A percentile compares a stretch with the other conserved stretches of the same genome.
Evolutionary conservation across 2,329 filamentous ascomycete species (phyloP).

Genomic region (Bertia moriformis): DNA sequence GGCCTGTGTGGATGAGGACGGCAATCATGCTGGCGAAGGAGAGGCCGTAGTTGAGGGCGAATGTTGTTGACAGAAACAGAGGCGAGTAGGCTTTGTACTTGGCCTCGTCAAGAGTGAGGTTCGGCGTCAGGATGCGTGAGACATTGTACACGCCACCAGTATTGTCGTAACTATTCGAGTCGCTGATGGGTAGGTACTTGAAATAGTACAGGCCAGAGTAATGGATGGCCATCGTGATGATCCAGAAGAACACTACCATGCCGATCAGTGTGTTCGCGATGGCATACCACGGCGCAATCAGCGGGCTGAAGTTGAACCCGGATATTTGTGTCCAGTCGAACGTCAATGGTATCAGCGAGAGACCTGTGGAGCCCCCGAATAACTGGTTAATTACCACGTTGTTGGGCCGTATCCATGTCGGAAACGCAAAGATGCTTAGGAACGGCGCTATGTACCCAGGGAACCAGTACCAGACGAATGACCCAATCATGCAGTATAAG

Average conservation of each 20-base stretch:
- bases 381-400: not conserved
- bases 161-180: constrained; percentile 40
- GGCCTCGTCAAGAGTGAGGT: constrained; percentile 31
- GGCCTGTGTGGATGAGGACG: constrained; percentile 18
- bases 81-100: constrained; percentile 39
- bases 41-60: constrained; percentile 29
- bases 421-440: constrained; percentile 9
- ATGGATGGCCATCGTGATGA: constrained; percentile 29
- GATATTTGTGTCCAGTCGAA: constrained; percentile 17
- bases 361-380: constrained; percentile 4
- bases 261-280: constrained; percentile 13
- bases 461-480: constrained; percentile 12
- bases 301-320: constrained; percentile 17
- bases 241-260: constrained; percentile 21
- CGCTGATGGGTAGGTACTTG: constrained; percentile 39
- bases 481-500: constrained; percentile 12
- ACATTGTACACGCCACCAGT: constrained; percentile 34
- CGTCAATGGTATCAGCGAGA: constrained; percentile 12
- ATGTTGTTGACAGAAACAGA: constrained; percentile 32
- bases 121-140: constrained; percentile 29
- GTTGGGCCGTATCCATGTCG: constrained; percentile 19
- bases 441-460: constrained; percentile 8
- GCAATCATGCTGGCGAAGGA: constrained; percentile 36
- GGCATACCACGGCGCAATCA: constrained; percentile 15
- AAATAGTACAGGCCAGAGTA: constrained; percentile 28